Conservation (phyloP, 257 asterid species). For the Henckelia pumila region DNA sequence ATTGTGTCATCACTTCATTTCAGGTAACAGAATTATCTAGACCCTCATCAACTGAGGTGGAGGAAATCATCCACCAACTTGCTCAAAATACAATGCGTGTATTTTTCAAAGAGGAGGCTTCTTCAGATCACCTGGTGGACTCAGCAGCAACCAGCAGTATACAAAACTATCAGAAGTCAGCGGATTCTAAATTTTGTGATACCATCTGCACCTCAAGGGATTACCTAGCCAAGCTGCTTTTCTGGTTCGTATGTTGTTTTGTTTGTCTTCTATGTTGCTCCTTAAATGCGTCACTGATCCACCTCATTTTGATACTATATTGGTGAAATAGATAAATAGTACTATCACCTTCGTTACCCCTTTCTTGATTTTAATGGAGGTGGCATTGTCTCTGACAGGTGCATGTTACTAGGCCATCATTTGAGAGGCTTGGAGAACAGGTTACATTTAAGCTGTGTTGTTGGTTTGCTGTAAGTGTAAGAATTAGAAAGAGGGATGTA, state of each 20-base stretch:
- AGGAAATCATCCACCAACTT: slow-evolving; percentile 84
- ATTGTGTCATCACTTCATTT: slow-evolving; percentile 19
- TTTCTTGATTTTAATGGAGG: slow-evolving; percentile 22
- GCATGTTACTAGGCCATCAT: slow-evolving; percentile 97
- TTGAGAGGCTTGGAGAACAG: slow-evolving; percentile 95
- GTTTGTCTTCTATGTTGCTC: neutral
- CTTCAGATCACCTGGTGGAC: slow-evolving; percentile 30
- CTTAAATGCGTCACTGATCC: slow-evolving; percentile 14
- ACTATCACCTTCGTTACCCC: neutral
- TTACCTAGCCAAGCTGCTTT: slow-evolving; percentile 91
- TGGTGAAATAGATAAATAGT: neutral
- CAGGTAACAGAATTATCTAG: slow-evolving; percentile 83
- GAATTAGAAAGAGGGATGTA: slow-evolving; percentile 50
- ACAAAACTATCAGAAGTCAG: slow-evolving; percentile 31
- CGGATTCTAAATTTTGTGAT: slow-evolving; percentile 33
- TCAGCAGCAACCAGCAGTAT: slow-evolving; percentile 36
- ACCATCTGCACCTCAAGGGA: slow-evolving; percentile 70
- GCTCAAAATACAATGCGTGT: slow-evolving; percentile 61
- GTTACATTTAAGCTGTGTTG: slow-evolving; percentile 85
- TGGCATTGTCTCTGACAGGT: slow-evolving; percentile 50
- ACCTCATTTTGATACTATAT: neutral
- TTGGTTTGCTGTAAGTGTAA: slow-evolving; percentile 80
- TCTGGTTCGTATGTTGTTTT: slow-evolving; percentile 57
- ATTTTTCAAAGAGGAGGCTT: slow-evolving; percentile 57
- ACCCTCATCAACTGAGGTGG: slow-evolving; percentile 91